Percentiles rank a stretch among this genome's conserved stretches.
phyloP scores from a whole-genome alignment of 768 basidiomycete species.

The Lactifluus rugatus region DNA sequence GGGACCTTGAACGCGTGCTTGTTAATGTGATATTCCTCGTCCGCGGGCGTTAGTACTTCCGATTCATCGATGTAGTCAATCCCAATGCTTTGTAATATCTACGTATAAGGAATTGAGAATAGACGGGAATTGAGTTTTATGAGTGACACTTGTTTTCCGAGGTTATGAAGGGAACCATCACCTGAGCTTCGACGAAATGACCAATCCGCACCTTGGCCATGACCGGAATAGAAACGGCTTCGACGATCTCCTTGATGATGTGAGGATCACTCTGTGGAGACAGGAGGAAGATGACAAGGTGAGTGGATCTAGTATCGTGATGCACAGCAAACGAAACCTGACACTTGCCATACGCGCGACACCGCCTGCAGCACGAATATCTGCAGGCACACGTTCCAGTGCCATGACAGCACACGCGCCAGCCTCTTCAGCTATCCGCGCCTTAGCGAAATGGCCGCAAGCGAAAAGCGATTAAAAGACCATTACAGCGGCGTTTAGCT shows the following conservation, averaged over 20 bases:
- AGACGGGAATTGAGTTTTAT: neutral
- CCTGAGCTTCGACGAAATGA: slow-evolving; percentile 95
- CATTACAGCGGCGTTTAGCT: neutral
- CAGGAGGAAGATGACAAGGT: neutral
- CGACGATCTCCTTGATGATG: slow-evolving; percentile 95
- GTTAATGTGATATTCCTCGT: slow-evolving; percentile 94
- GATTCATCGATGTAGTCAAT: slow-evolving; percentile 97
- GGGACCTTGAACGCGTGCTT: slow-evolving; percentile 94
- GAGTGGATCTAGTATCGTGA: neutral
- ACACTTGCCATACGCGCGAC: slow-evolving; percentile 86
- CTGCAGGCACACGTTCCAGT: slow-evolving; percentile 88
- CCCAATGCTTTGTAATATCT: slow-evolving; percentile 91
- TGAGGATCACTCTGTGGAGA: slow-evolving; percentile 78
- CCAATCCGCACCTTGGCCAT: slow-evolving; percentile 97
- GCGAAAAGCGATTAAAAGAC: slow-evolving; percentile 21
- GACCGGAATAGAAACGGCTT: slow-evolving; percentile 92
- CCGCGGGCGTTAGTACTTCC: slow-evolving; percentile 91
- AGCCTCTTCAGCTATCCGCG: slow-evolving; percentile 93
- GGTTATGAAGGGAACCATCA: slow-evolving; percentile 21
- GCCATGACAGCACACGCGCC: slow-evolving; percentile 99
- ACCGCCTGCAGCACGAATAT: slow-evolving; percentile 85
- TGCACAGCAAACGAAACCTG: neutral
- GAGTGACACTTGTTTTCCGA: neutral
- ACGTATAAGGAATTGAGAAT: neutral
- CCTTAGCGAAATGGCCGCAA: slow-evolving; percentile 35